phyloP scores from a whole-genome alignment of 2,329 filamentous ascomycete genomes.

The Pseudogymnoascus pannorum region DNA sequence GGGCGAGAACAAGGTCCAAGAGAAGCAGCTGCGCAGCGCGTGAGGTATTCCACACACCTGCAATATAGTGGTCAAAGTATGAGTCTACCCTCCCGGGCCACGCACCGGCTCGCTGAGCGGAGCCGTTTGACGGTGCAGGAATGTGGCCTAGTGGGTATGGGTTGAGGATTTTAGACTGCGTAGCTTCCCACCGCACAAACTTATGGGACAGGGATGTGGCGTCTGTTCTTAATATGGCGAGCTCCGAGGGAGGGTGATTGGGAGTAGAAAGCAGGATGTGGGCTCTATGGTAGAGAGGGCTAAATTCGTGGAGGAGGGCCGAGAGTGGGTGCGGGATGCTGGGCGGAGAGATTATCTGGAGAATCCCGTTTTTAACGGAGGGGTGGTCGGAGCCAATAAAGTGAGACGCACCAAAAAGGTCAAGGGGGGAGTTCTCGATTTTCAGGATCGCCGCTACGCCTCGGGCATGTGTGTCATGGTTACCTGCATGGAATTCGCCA shows the following conservation, averaged over 20 bases:
- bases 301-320: not conserved
- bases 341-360: not conserved
- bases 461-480: constrained; percentile 18
- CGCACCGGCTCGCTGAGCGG: constrained; percentile 35
- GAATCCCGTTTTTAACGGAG: not conserved
- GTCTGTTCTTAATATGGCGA: constrained; percentile 9
- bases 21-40: constrained; percentile 45
- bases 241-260: not conserved
- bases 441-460: constrained; percentile 16
- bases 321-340: not conserved
- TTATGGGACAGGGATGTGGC: constrained; percentile 4
- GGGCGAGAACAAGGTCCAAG: constrained; percentile 40
- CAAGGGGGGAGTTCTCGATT: constrained; percentile 11
- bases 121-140: not conserved
- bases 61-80: constrained; percentile 50
- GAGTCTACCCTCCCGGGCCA: constrained; percentile 51
- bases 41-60: constrained; percentile 48
- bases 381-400: not conserved
- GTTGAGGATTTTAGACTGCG: constrained; percentile 14
- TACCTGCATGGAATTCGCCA: constrained; percentile 12
- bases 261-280: not conserved
- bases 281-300: not conserved
- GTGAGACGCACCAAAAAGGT: constrained; percentile 6
- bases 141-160: constrained; percentile 14
- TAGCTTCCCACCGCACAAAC: constrained; percentile 16